Evolutionary conservation across 768 basidiomycete genomes (phyloP).

Genomic region (Fibroporia radiculosa): DNA sequence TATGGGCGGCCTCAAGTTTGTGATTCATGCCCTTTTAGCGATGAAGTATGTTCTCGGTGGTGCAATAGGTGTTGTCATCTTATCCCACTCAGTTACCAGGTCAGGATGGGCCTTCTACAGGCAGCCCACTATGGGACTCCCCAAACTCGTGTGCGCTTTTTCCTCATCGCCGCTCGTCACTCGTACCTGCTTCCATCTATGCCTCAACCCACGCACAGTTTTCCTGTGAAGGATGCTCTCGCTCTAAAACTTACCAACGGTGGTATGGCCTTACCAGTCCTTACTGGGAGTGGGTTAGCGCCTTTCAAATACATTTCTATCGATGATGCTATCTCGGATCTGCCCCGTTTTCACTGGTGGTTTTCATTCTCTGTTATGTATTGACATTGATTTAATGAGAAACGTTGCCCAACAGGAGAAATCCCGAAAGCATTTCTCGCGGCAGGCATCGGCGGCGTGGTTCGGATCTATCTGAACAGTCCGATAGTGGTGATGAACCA

Average conservation of each 20-base stretch:
- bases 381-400: background rate
- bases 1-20: slow-evolving; percentile 69
- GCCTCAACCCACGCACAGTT: slow-evolving; percentile 38
- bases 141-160: slow-evolving; percentile 39
- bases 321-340: slow-evolving; percentile 67
- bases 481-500: background rate
- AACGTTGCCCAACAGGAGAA: slow-evolving; percentile 8
- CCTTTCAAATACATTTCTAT: slow-evolving; percentile 45
- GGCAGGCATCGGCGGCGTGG: background rate
- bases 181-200: slow-evolving; percentile 29
- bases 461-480: background rate
- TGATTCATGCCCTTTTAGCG: slow-evolving; percentile 50
- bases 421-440: slow-evolving; percentile 5
- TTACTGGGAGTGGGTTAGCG: slow-evolving; percentile 40
- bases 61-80: background rate
- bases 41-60: slow-evolving; percentile 55
- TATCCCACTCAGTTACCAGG: slow-evolving; percentile 31
- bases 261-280: slow-evolving; percentile 35
- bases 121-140: slow-evolving; percentile 43
- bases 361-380: background rate
- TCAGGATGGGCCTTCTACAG: slow-evolving; percentile 35
- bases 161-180: slow-evolving; percentile 35
- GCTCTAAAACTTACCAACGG: slow-evolving; percentile 43
- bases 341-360: slow-evolving; percentile 72
- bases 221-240: slow-evolving; percentile 32